These are phyloP conservation scores for Paramecium pentaurelia DNA, from an alignment of 73 alveolate genomes.

Conservation along the genomic window DNA sequence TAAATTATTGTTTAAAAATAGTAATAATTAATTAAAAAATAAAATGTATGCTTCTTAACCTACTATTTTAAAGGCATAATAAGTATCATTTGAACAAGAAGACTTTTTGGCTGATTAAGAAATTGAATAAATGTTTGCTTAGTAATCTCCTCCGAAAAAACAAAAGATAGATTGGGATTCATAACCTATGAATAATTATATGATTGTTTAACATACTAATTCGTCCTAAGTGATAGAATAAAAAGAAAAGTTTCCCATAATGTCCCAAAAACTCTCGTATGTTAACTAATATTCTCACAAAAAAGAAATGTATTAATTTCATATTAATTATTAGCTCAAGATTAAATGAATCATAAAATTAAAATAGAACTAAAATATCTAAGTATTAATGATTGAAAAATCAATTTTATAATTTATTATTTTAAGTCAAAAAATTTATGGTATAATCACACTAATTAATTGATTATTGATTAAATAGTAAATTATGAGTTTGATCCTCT, in stretches of 20 bases:
- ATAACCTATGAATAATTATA: neutral
- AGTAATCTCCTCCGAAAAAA: neutral
- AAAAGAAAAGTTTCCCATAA: neutral
- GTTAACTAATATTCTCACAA: neutral
- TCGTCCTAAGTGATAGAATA: neutral
- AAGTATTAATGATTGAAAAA: neutral
- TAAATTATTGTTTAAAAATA: neutral
- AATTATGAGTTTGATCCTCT: neutral
- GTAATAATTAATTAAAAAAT: neutral
- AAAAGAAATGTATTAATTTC: neutral
- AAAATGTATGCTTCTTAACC: neutral
- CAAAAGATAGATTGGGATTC: neutral
- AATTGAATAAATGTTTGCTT: neutral
- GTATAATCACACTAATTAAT: neutral
- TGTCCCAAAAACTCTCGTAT: neutral
- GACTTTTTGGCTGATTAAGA: slow-evolving; percentile 43
- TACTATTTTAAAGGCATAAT: neutral
- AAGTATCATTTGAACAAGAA: neutral
- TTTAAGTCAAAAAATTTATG: neutral
- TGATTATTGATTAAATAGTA: neutral
- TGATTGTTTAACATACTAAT: neutral
- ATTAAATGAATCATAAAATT: neutral
- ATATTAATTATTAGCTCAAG: neutral
- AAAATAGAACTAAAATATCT: neutral
- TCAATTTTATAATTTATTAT: neutral